phyloP scores from a whole-genome alignment of 441 rosid genomes.

The Erodium texanum region DNA sequence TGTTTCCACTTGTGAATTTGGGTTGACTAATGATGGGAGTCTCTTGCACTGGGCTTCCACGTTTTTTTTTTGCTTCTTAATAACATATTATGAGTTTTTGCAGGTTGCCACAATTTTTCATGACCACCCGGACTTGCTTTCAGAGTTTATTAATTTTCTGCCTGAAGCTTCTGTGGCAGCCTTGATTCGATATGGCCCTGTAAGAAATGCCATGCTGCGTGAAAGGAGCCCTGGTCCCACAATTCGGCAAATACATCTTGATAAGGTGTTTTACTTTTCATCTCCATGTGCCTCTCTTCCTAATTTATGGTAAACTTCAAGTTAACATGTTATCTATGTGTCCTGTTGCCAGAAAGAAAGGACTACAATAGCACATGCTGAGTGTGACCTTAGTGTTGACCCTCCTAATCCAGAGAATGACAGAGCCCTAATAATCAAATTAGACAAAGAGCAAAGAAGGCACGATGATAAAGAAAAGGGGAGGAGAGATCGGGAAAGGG shows the following conservation, averaged over 20 bases:
- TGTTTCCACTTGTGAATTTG: conserved; percentile 7
- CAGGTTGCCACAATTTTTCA: conserved; percentile 82
- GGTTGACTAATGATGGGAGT: conserved; percentile 3
- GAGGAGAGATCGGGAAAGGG: conserved; percentile 37
- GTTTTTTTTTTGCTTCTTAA: background rate
- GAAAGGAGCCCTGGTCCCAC: conserved; percentile 39
- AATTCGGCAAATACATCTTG: conserved; percentile 42
- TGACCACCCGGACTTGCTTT: conserved; percentile 77
- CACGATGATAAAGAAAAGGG: conserved; percentile 64
- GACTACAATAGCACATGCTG: conserved; percentile 38
- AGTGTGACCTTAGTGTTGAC: conserved; percentile 50
- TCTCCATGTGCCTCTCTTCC: conserved; percentile 9
- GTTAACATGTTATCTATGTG: conserved; percentile 29
- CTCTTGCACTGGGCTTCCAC: background rate
- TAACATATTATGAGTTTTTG: conserved; percentile 9
- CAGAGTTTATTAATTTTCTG: conserved; percentile 77
- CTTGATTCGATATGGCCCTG: conserved; percentile 36
- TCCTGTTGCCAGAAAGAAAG: conserved; percentile 60
- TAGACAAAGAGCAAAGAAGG: conserved; percentile 62
- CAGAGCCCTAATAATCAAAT: conserved; percentile 34
- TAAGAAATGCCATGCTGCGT: conserved; percentile 45
- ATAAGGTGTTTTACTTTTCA: conserved; percentile 52
- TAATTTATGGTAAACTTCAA: conserved; percentile 14
- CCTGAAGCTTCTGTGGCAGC: conserved; percentile 74
- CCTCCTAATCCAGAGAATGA: conserved; percentile 55